Base-by-base conservation (phyloP, 1,284 basidiomycete species). In the Ceratobasidium sp. region DNA sequence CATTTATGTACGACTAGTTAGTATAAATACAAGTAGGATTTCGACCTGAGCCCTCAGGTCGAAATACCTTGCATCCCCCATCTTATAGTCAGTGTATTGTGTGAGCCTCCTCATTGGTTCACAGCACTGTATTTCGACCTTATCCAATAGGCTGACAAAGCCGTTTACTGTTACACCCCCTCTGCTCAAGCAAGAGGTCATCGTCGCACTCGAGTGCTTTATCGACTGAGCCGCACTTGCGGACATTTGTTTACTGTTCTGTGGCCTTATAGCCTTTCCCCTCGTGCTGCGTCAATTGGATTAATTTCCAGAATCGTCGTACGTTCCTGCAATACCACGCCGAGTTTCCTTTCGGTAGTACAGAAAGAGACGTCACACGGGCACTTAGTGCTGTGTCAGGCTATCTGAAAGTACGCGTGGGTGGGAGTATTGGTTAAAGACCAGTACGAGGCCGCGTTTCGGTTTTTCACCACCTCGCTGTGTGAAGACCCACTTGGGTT, bases 401-500 rank as follows among this genome's bases (percentile, higher is more conserved):
- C 33, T 58, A 58, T 58, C 55, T 26, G 55, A 58, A 26, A 58
- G 55, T 58, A 58, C 55, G n/a, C 10, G 20, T 58, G 55, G 55
- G 20, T 26, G 55, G 26, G 55, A 58, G 55, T 20, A 20, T 58
- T 26, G 55, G n/a, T 58, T 26, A 58, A 58, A 20, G n/a, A 20
- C 10, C 55, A 58, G 55, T 58, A 58, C 55, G n/a, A 58, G 55
- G 26, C 55, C 55, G 20, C 55, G 55, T 58, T 10, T 58, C 15
- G 55, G 15, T 58, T 58, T n/a, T 58, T 23, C 55, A 58, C 26
- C 55, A 58, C 55, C 55, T 58, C 55, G 55, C 55, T 58, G 55
- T 23, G 55, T 58, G 55, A 58, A 58, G 55, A 58, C 55, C 55
- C 55, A 58, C 15, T 58, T 58, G 55, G 55, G 55, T 58, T 58